phyloP scores from a whole-genome alignment of 805 yeast genomes.

The Starmerella bombicola region DNA sequence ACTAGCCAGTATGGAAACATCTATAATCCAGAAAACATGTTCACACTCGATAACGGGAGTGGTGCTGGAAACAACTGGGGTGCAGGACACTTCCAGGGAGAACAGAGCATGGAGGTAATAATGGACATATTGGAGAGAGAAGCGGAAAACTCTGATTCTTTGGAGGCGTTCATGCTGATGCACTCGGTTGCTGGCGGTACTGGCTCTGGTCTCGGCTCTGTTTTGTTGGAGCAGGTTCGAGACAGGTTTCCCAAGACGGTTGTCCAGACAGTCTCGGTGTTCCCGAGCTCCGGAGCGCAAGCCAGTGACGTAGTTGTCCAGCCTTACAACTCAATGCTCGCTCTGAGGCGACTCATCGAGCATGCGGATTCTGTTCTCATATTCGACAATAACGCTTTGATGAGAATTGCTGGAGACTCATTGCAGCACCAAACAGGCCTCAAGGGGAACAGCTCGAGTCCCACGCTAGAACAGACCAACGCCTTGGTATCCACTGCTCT shows the following conservation, averaged over 20 bases:
- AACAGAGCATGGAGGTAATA: constrained; percentile 54
- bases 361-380: constrained; percentile 80
- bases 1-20: constrained; percentile 42
- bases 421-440: constrained; percentile 37
- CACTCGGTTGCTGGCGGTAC: constrained; percentile 99
- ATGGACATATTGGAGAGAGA: constrained; percentile 78
- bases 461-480: constrained; percentile 68
- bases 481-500: constrained; percentile 74
- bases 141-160: constrained; percentile 75
- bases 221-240: constrained; percentile 57
- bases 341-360: constrained; percentile 70
- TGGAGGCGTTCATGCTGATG: constrained; percentile 79
- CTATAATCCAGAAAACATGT: constrained; percentile 74
- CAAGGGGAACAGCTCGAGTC: constrained; percentile 21
- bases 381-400: constrained; percentile 77
- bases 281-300: constrained; percentile 57
- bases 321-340: constrained; percentile 80
- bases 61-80: constrained; percentile 93
- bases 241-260: constrained; percentile 78
- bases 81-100: constrained; percentile 71
- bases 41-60: constrained; percentile 58
- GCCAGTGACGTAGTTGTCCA: constrained; percentile 96
- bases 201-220: constrained; percentile 90
- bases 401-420: constrained; percentile 53
- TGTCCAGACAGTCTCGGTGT: constrained; percentile 72